Conservation (phyloP, 192 early-diverging fungal genomes). For the Diversispora eburnea region DNA sequence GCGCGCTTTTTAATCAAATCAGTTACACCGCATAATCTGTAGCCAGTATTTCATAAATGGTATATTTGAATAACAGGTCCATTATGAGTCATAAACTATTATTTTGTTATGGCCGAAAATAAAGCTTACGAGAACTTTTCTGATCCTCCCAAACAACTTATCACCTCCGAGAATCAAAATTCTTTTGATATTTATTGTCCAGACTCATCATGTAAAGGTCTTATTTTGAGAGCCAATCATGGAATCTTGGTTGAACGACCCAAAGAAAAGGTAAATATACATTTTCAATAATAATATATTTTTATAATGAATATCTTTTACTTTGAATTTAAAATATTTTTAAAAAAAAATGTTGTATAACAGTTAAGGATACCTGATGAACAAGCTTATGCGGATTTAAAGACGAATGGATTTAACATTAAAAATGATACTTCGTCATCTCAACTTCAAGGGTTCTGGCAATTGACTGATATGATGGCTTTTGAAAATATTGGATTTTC, state of each 20-base stretch:
- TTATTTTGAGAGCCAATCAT: conserved; percentile 43
- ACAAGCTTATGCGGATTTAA: neutral
- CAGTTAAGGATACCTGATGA: neutral
- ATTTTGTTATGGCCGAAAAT: too few relatives aligned
- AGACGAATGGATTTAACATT: neutral
- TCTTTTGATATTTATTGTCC: conserved; percentile 51
- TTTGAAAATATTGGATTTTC: conserved; percentile 79
- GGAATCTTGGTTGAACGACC: conserved; percentile 44
- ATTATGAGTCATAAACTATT: too few relatives aligned
- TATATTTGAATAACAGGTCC: too few relatives aligned
- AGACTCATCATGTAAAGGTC: conserved; percentile 42
- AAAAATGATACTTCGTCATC: neutral
- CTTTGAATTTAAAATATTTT: conserved; percentile 6
- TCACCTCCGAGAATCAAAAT: conserved; percentile 28
- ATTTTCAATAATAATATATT: neutral
- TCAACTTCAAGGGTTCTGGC: conserved; percentile 45
- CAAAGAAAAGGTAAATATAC: conserved; percentile 34
- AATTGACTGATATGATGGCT: conserved; percentile 60
- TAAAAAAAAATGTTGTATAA: too few relatives aligned
- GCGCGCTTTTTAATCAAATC: too few relatives aligned
- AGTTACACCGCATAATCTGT: too few relatives aligned
- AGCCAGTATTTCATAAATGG: too few relatives aligned
- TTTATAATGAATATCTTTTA: conserved; percentile 26
- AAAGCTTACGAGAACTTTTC: neutral
- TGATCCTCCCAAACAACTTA: conserved; percentile 10